Evolutionary conservation across 2,329 filamentous ascomycete species (phyloP).

Genomic region (Dissoconium aciculare): DNA sequence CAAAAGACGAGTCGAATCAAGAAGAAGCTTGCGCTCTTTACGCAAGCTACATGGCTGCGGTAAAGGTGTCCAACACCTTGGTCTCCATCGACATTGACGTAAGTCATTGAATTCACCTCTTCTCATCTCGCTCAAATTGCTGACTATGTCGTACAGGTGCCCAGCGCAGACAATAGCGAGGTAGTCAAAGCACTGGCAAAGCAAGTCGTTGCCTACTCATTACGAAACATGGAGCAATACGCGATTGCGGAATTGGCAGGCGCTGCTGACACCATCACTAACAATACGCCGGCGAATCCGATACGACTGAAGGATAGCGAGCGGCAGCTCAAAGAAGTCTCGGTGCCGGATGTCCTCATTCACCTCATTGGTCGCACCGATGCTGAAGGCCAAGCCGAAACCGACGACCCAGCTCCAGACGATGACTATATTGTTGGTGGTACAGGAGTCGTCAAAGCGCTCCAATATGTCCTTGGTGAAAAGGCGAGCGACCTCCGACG

Average conservation of each 20-base stretch:
- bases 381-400: constrained; percentile 36
- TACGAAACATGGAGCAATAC: constrained; percentile 75
- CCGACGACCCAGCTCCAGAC: constrained; percentile 59
- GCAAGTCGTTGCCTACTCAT: constrained; percentile 85
- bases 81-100: constrained; percentile 82
- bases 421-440: constrained; percentile 94
- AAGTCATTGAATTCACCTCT: constrained; percentile 9
- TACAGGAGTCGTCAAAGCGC: constrained; percentile 84
- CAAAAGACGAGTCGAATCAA: constrained; percentile 62
- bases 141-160: constrained; percentile 33
- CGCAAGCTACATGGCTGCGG: constrained; percentile 77
- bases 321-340: constrained; percentile 40
- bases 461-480: constrained; percentile 80
- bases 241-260: constrained; percentile 48
- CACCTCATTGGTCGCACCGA: constrained; percentile 69
- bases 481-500: constrained; percentile 38
- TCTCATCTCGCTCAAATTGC: background rate
- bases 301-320: no score
- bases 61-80: constrained; percentile 66
- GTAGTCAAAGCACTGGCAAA: constrained; percentile 83
- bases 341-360: constrained; percentile 69
- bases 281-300: constrained; percentile 27
- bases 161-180: constrained; percentile 66
- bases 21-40: constrained; percentile 92
- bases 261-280: constrained; percentile 30